A percentile compares a stretch with the other conserved stretches of the same genome.
These are phyloP conservation scores for Bacidia gigantensis DNA, from an alignment of 495 filamentous ascomycete species.

Conservation along the genomic window DNA sequence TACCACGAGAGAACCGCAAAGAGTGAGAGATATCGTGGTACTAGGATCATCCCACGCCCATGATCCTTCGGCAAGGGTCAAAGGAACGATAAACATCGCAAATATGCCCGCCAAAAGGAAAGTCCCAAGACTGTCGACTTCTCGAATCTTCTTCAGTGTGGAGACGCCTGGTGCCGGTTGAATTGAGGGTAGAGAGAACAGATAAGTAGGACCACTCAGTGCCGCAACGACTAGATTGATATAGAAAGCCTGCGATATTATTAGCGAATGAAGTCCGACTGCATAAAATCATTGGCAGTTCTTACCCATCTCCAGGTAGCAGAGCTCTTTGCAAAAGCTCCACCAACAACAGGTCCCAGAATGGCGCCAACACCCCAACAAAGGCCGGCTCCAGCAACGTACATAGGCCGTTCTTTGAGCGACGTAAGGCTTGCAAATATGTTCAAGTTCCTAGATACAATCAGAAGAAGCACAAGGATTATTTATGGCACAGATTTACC, in stretches of 20 bases:
- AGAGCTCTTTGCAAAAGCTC: constrained; percentile 21
- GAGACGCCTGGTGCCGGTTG: constrained; percentile 26
- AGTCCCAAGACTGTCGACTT: too few species aligned
- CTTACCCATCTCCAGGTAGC: constrained; percentile 39
- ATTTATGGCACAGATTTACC: constrained; percentile 26
- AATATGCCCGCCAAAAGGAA: too few species aligned
- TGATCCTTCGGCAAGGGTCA: too few species aligned
- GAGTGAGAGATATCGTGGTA: too few species aligned
- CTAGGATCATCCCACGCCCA: too few species aligned
- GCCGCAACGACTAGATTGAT: constrained; percentile 52
- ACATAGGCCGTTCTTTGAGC: constrained; percentile 26
- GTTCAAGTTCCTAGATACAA: too few species aligned
- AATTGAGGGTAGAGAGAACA: constrained; percentile 38
- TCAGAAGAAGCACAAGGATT: too few species aligned
- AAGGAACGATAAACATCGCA: too few species aligned
- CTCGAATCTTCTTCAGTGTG: neutral
- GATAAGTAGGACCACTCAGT: constrained; percentile 37
- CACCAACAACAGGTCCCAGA: constrained; percentile 32
- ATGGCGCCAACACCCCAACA: constrained; percentile 38
- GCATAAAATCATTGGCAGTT: constrained; percentile 10
- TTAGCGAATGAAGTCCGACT: neutral
- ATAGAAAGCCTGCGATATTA: constrained; percentile 46
- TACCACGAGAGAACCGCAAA: too few species aligned
- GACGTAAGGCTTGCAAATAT: too few species aligned
- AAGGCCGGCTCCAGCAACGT: constrained; percentile 17